Conservation (phyloP, 768 basidiomycete species). For the Russula sp. region DNA sequence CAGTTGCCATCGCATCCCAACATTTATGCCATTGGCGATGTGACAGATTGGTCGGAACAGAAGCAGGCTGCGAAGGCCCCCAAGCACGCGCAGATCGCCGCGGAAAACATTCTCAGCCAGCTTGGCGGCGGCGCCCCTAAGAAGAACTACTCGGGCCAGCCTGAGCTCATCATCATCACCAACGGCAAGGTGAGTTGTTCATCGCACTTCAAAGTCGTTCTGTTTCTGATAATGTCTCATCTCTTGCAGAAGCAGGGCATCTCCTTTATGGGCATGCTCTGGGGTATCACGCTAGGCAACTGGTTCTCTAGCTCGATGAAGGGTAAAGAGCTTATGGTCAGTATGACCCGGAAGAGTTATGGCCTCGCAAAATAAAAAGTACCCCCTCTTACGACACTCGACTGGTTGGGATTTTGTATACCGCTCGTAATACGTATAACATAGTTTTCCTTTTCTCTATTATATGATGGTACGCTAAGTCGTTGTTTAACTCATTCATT, state of each 20-base stretch:
- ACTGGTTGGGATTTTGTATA: background rate
- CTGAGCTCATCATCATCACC: conserved; percentile 40
- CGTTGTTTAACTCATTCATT: background rate
- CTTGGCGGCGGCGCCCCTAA: conserved; percentile 32
- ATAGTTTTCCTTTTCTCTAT: background rate
- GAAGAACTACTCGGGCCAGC: conserved; percentile 41
- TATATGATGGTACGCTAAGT: background rate
- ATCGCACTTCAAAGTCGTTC: background rate
- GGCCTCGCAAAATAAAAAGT: conserved; percentile 9
- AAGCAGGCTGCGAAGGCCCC: conserved; percentile 47
- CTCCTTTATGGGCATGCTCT: conserved; percentile 13
- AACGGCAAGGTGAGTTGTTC: conserved; percentile 19
- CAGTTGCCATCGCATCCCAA: conserved; percentile 44
- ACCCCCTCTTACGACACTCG: background rate
- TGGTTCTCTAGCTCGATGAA: conserved; percentile 19
- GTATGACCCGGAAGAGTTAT: conserved; percentile 13
- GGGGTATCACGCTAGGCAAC: conserved; percentile 18
- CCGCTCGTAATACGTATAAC: conserved; percentile 3
- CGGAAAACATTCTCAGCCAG: conserved; percentile 41
- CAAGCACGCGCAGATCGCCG: conserved; percentile 39
- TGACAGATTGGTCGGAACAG: conserved; percentile 56
- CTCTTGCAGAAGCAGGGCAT: conserved; percentile 6
- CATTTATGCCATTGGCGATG: conserved; percentile 62
- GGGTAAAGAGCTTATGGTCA: conserved; percentile 14
- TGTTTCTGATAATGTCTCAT: background rate